Percentiles rank a stretch among this genome's conserved stretches.
These are phyloP conservation scores for Antrodiella citrinella DNA, from an alignment of 768 basidiomycete species.

Conservation along the genomic window DNA sequence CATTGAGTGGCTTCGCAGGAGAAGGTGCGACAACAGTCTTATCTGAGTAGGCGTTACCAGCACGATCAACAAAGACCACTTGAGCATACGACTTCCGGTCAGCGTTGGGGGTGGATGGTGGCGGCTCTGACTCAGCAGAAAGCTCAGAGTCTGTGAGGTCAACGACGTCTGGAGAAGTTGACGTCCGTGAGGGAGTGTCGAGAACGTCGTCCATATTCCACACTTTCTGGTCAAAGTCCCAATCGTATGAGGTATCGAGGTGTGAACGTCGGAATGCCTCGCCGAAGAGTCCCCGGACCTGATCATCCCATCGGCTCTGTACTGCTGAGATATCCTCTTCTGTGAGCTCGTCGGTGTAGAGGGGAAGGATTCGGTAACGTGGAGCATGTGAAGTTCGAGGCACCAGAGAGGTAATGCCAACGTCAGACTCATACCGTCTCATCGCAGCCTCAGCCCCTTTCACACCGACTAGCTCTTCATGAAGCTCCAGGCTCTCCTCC, in stretches of 20 bases:
- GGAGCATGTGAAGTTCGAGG: not conserved
- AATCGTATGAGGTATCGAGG: constrained; percentile 9
- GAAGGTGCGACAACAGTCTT: constrained; percentile 10
- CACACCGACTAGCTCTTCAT: constrained; percentile 15
- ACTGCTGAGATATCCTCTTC: constrained; percentile 26
- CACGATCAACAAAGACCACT: constrained; percentile 24
- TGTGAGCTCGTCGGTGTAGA: constrained; percentile 18
- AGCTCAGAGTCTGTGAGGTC: constrained; percentile 39
- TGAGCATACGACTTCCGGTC: constrained; percentile 27
- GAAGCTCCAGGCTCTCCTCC: constrained; percentile 15
- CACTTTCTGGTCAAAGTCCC: constrained; percentile 7
- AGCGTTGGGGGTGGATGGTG: constrained; percentile 45
- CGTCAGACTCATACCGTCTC: constrained; percentile 17
- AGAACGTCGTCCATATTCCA: constrained; percentile 17
- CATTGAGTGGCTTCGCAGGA: constrained; percentile 21
- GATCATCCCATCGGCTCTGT: constrained; percentile 34
- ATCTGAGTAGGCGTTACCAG: not conserved
- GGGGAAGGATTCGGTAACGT: not conserved
- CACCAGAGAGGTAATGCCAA: constrained; percentile 13
- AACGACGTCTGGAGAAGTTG: constrained; percentile 14
- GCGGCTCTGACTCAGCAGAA: constrained; percentile 31
- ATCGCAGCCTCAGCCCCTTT: constrained; percentile 15
- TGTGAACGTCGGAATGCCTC: constrained; percentile 14
- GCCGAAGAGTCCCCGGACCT: constrained; percentile 34
- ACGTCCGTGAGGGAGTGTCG: constrained; percentile 7